Percentiles rank a stretch among this genome's conserved stretches.
phyloP scores from a whole-genome alignment of 2,329 filamentous ascomycete genomes.

The Escovopsis sp. region DNA sequence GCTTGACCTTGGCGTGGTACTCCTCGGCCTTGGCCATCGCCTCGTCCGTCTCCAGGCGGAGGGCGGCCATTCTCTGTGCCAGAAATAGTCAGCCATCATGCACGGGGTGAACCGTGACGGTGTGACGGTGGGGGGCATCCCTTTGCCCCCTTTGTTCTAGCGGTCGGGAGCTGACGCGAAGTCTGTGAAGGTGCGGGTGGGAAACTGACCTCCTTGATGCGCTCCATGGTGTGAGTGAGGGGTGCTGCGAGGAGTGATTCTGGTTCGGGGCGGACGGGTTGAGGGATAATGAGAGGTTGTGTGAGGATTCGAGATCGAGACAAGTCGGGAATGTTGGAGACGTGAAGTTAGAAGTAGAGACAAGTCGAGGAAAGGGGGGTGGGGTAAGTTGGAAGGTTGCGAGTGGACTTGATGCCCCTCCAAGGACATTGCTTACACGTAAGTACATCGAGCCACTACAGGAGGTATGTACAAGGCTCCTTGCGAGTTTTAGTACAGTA shows the following conservation, averaged over 20 bases:
- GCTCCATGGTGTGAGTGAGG: constrained; percentile 50
- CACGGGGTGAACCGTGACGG: not conserved
- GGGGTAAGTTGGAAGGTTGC: constrained; percentile 8
- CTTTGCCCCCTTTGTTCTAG: constrained; percentile 3
- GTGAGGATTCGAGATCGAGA: constrained; percentile 10
- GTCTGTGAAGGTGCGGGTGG: constrained; percentile 1
- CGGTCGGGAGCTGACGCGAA: constrained; percentile 15
- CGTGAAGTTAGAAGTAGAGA: constrained; percentile 9
- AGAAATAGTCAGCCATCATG: constrained; percentile 5
- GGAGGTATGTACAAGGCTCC: no score
- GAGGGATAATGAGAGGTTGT: not conserved
- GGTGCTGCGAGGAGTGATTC: constrained; percentile 12
- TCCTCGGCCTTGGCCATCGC: constrained; percentile 71
- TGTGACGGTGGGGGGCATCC: no score
- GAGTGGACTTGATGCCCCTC: constrained; percentile 20
- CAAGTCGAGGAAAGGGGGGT: constrained; percentile 18
- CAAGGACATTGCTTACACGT: constrained; percentile 7
- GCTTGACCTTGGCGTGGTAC: constrained; percentile 74
- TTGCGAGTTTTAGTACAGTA: no score
- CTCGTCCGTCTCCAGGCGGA: constrained; percentile 88
- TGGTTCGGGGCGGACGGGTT: not conserved
- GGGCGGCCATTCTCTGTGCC: constrained; percentile 76
- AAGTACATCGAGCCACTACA: no score
- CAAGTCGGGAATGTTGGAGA: constrained; percentile 17
- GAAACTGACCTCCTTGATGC: constrained; percentile 70